Percentiles rank a stretch among this genome's conserved stretches.
Conservation (phyloP, 768 basidiomycete species). For the Austroboletus festivus region DNA sequence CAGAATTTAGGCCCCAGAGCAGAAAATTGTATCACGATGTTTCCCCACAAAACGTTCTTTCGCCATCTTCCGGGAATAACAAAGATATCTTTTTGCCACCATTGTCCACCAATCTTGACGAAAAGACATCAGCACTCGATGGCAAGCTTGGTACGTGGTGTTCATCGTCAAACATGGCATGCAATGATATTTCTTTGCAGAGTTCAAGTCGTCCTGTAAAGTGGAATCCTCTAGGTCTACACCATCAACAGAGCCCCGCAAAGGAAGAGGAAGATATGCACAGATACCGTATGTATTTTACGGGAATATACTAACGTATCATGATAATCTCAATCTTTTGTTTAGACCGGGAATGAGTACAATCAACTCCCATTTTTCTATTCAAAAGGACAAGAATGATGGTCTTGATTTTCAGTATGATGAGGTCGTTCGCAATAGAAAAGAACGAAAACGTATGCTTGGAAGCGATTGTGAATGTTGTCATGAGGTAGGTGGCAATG, state of each 20-base stretch:
- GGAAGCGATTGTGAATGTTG: conserved; percentile 84
- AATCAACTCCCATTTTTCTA: conserved; percentile 64
- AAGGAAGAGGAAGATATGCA: conserved; percentile 60
- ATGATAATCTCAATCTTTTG: conserved; percentile 2
- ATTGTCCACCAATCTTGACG: background rate
- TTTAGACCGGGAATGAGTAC: conserved; percentile 36
- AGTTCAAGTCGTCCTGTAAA: conserved; percentile 4
- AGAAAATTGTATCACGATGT: conserved; percentile 19
- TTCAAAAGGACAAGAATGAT: conserved; percentile 62
- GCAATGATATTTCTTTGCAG: conserved; percentile 7
- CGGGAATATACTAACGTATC: background rate
- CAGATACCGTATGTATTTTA: conserved; percentile 34
- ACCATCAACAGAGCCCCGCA: conserved; percentile 33
- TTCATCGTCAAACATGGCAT: background rate
- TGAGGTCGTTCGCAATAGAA: conserved; percentile 68
- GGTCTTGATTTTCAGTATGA: conserved; percentile 70
- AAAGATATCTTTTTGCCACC: conserved; percentile 10
- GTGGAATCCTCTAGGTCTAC: conserved; percentile 4
- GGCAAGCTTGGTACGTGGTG: conserved; percentile 11
- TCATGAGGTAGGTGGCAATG: conserved; percentile 51
- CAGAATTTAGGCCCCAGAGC: conserved; percentile 7
- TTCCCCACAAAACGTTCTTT: conserved; percentile 7
- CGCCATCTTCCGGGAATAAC: conserved; percentile 1
- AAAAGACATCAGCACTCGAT: background rate
- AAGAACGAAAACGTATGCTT: conserved; percentile 61